A percentile compares a stretch with the other conserved stretches of the same genome.
Conservation (phyloP, 176 grass and related monocot genomes). For the Phoenix roebelenii region DNA sequence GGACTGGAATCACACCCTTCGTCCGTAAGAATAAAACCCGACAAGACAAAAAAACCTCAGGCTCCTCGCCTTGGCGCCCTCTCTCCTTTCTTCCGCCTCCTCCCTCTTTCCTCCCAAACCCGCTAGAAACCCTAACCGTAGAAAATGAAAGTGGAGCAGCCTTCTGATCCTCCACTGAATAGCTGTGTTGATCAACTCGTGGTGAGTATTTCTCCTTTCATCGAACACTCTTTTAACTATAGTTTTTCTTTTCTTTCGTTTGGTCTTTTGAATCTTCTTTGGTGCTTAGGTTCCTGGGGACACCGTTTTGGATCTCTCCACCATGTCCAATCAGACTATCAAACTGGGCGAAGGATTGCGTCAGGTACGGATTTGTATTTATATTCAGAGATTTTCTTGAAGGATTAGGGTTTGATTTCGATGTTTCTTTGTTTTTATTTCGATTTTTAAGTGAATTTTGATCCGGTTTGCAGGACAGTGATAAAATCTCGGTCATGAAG, state of each 20-base stretch:
- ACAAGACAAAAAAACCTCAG: no score
- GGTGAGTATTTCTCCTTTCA: conserved; percentile 3
- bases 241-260: not conserved
- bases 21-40: no score
- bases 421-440: not conserved
- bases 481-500: conserved; percentile 54
- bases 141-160: conserved; percentile 12
- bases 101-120: no score
- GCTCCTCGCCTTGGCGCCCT: no score
- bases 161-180: not conserved
- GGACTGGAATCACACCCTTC: no score
- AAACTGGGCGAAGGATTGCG: conserved; percentile 64
- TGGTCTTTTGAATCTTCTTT: not conserved
- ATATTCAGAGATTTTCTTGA: not conserved
- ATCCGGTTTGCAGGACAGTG: conserved; percentile 42
- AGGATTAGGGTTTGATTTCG: conserved; percentile 19
- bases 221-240: no score
- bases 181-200: conserved; percentile 19
- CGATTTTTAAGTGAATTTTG: not conserved
- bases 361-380: conserved; percentile 40
- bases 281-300: conserved; percentile 57
- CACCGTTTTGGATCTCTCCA: conserved; percentile 61
- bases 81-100: no score
- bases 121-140: no score
- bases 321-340: conserved; percentile 74